Base-by-base conservation (phyloP, 441 rosid genomes). In the Rhodomyrtus psidioides region DNA sequence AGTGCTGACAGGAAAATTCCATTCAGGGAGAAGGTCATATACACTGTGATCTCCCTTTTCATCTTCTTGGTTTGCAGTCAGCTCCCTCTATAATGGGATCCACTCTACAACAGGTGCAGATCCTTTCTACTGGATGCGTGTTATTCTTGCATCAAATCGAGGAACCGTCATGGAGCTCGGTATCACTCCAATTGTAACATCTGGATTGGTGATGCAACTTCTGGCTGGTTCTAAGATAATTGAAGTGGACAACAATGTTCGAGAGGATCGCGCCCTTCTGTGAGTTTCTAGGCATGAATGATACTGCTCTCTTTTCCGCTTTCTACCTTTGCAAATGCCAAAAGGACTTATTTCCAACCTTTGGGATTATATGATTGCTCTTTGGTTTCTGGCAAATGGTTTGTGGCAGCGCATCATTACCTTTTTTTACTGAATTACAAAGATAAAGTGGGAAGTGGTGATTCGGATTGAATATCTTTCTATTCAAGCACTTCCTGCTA, bases 121-220 rank as follows among this genome's bases (percentile, higher is more conserved):
- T 93, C 98, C 99, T 1, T 94, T 96, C 90, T 95, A 95, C 83
- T 96, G 97, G 98, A 95, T 96, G 98, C 97, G 97, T 87, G 97
- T 94, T 76, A 96, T 96, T 84, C 95, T 95, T 9, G 99, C 99
- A 1, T 96, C 99, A 3, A 95, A 90, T 88, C 96, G 98, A 60
- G 98, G 98, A n/a, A 95, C 97, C 53, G 97, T 95, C 55, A 96
- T 96, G 98, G 98, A 96, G 89, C 98, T 96, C 4, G 98, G 98
- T 55, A 96, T 96, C 85, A 96, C 98, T 19, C 98, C 98, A 5
- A 96, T 96, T 58, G 98, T 96, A 53, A 96, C 98, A 3, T 95
- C 97, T 90, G 99, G 99, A 53, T 85, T 96, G 81, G 99, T 96
- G 28, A 94, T 95, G 96, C 99, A 96, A 84, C 93, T 95, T 81